Evolutionary conservation across 2,329 filamentous ascomycete genomes (phyloP).

Genomic region (Paecilomyces fulvus): DNA sequence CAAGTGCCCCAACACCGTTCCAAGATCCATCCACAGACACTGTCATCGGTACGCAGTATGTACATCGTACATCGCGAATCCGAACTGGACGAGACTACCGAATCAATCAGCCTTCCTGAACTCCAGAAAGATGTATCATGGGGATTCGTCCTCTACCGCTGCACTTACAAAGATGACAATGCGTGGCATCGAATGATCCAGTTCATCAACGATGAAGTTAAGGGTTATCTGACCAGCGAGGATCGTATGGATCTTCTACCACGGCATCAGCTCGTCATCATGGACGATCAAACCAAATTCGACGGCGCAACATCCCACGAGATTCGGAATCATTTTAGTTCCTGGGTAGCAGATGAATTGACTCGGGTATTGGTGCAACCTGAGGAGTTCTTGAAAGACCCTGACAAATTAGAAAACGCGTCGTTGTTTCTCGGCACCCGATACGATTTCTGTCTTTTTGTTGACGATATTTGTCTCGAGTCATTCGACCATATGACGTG

Average conservation of each 20-base stretch:
- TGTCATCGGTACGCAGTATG: too few relatives aligned
- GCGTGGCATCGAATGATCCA: conserved; percentile 9
- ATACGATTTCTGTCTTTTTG: conserved; percentile 10
- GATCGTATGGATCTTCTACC: conserved; percentile 3
- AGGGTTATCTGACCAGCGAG: not conserved
- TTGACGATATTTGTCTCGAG: conserved; percentile 12
- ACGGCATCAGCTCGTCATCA: conserved; percentile 6
- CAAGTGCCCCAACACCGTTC: too few relatives aligned
- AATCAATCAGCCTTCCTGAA: not conserved
- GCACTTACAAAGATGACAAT: conserved; percentile 8
- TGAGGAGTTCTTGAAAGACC: not conserved
- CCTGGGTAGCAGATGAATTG: conserved; percentile 3
- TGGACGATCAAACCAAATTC: conserved; percentile 5
- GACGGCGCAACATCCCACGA: conserved; percentile 6
- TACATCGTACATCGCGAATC: too few relatives aligned
- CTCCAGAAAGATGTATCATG: conserved; percentile 2
- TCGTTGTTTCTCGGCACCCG: conserved; percentile 4
- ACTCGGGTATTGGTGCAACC: not conserved
- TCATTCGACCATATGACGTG: conserved; percentile 7
- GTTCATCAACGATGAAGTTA: conserved; percentile 2
- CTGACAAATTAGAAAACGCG: not conserved
- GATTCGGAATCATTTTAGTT: conserved; percentile 9
- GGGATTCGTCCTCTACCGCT: conserved; percentile 12
- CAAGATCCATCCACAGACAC: too few relatives aligned
- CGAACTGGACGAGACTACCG: not conserved